These are phyloP conservation scores for Panellus pusillus DNA, from an alignment of 768 basidiomycete genomes.

Conservation along the genomic window DNA sequence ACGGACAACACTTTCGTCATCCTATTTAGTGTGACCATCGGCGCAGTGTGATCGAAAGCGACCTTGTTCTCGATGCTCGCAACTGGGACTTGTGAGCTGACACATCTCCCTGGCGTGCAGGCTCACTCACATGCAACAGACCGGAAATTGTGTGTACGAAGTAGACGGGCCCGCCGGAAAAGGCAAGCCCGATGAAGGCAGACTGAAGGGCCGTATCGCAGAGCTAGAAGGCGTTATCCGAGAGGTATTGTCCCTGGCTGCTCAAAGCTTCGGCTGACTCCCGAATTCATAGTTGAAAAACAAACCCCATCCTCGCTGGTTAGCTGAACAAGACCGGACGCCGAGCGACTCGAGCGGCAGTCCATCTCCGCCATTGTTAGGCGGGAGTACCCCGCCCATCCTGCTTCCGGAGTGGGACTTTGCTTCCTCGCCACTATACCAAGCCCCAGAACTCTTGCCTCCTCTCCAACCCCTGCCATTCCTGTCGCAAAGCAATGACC, in stretches of 20 bases:
- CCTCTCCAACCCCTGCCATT: neutral
- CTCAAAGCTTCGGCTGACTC: neutral
- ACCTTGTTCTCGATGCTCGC: slow-evolving; percentile 32
- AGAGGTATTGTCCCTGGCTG: slow-evolving; percentile 33
- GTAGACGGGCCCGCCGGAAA: slow-evolving; percentile 51
- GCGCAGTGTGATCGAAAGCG: slow-evolving; percentile 48
- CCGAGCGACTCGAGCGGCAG: slow-evolving; percentile 28
- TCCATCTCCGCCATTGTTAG: neutral
- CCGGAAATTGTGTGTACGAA: slow-evolving; percentile 64
- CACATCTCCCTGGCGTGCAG: neutral
- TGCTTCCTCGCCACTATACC: neutral
- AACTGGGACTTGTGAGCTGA: slow-evolving; percentile 13
- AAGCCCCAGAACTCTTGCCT: neutral
- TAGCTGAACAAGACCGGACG: slow-evolving; percentile 42
- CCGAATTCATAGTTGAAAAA: slow-evolving; percentile 43
- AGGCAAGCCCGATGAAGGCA: slow-evolving; percentile 43
- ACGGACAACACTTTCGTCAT: slow-evolving; percentile 41
- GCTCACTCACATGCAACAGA: slow-evolving; percentile 30
- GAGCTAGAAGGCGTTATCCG: slow-evolving; percentile 63
- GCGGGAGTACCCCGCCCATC: neutral
- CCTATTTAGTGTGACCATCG: neutral
- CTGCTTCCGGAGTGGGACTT: neutral
- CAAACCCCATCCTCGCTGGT: slow-evolving; percentile 53
- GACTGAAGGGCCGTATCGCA: slow-evolving; percentile 55
- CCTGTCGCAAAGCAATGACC: neutral